These are phyloP conservation scores for Vitis hybrid DNA, from an alignment of 177 flowering plant genomes.

Conservation along the genomic window DNA sequence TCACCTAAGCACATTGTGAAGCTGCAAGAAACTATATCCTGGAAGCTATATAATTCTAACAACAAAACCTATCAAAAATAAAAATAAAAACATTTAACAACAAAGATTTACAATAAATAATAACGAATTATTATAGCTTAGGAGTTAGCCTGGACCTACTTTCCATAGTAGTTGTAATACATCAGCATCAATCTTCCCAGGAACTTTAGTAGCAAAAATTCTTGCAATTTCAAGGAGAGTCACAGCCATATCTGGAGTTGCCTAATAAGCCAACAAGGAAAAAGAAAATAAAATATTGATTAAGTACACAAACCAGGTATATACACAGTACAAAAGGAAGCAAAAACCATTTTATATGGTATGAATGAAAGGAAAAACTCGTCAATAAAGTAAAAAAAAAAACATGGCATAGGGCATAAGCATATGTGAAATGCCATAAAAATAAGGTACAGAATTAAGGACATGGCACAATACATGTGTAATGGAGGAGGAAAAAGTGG, in stretches of 20 bases:
- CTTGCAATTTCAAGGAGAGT: constrained; percentile 97
- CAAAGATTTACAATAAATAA: not conserved
- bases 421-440: too few relatives aligned
- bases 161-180: constrained; percentile 96
- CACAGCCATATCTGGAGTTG: constrained; percentile 99
- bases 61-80: not conserved
- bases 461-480: not conserved
- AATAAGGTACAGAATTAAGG: not conserved
- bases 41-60: not conserved
- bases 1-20: too few relatives aligned
- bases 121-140: not conserved
- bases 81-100: not conserved
- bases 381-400: too few relatives aligned
- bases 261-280: constrained; percentile 43
- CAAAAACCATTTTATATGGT: not conserved
- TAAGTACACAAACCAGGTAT: not conserved
- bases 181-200: constrained; percentile 99
- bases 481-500: not conserved
- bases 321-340: not conserved
- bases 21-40: too few relatives aligned
- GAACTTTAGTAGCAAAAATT: constrained; percentile 96
- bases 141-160: constrained; percentile 41
- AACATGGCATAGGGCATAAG: too few relatives aligned
- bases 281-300: not conserved
- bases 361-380: too few relatives aligned